phyloP scores from a whole-genome alignment of 139 green algal genomes.

The Marvania coccoides region DNA sequence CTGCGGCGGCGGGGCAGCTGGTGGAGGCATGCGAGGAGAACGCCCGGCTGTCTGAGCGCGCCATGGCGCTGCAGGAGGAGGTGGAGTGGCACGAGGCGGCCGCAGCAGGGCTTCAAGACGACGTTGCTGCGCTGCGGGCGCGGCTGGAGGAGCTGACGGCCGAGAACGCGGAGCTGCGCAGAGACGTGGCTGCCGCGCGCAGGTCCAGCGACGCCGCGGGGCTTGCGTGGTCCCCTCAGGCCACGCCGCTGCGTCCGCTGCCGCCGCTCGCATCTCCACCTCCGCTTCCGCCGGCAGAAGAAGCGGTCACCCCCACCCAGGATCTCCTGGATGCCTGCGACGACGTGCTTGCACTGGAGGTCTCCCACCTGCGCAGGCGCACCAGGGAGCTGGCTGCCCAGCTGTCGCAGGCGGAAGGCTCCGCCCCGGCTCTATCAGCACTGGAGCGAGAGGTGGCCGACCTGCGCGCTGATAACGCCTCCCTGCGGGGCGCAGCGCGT shows the following conservation, averaged over 20 bases:
- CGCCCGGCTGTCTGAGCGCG: neutral
- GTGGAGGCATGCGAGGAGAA: neutral
- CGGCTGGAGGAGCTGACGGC: neutral
- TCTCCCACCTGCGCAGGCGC: neutral
- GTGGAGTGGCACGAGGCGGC: neutral
- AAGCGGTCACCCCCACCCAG: neutral
- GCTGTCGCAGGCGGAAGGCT: neutral
- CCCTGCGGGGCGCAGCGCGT: neutral
- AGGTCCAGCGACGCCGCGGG: neutral
- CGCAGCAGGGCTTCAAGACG: neutral
- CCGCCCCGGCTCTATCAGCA: neutral
- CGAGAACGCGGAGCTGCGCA: neutral
- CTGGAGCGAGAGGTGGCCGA: neutral
- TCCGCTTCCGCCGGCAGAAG: neutral
- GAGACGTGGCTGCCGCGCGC: neutral
- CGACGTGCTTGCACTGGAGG: slow-evolving; percentile 1
- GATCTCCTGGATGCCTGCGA: neutral
- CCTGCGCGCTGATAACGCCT: neutral
- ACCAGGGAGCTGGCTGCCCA: neutral
- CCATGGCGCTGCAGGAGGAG: neutral
- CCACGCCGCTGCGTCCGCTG: neutral
- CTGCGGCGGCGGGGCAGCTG: neutral
- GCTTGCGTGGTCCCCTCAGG: neutral
- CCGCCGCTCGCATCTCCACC: neutral
- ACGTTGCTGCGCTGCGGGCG: neutral